phyloP scores from a whole-genome alignment of 192 early-diverging fungal genomes.

The Cladochytrium replicatum region DNA sequence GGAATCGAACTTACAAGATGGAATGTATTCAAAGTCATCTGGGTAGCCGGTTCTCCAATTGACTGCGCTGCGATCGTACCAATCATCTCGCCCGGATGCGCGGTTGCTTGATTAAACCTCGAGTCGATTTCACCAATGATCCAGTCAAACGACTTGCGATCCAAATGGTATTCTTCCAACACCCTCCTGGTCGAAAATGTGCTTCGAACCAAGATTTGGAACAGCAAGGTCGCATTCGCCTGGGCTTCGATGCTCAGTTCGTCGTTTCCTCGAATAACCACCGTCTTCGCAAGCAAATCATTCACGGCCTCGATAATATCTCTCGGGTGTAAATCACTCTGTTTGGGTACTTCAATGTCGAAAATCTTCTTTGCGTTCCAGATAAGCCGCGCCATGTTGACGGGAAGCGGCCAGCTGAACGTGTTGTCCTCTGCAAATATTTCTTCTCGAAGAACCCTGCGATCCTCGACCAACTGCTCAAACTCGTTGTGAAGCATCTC shows the following conservation, averaged over 20 bases:
- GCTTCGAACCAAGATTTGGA: slow-evolving; percentile 76
- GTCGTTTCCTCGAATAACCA: slow-evolving; percentile 84
- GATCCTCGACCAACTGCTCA: slow-evolving; percentile 63
- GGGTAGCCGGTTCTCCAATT: slow-evolving; percentile 98
- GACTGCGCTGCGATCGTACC: slow-evolving; percentile 96
- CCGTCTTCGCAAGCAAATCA: slow-evolving; percentile 57
- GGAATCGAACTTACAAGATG: too few relatives aligned
- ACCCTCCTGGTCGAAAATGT: slow-evolving; percentile 74
- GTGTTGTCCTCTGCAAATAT: slow-evolving; percentile 66
- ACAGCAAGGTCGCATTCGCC: slow-evolving; percentile 84
- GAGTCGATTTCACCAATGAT: slow-evolving; percentile 87
- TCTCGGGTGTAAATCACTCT: slow-evolving; percentile 79
- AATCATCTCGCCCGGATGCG: slow-evolving; percentile 96
- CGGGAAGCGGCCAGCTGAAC: slow-evolving; percentile 76
- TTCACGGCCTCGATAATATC: slow-evolving; percentile 65
- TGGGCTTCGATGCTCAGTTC: slow-evolving; percentile 78
- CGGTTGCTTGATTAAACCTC: slow-evolving; percentile 81
- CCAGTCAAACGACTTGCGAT: slow-evolving; percentile 83
- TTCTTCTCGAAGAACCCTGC: slow-evolving; percentile 58
- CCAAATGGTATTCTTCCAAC: slow-evolving; percentile 84
- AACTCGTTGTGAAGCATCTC: slow-evolving; percentile 72
- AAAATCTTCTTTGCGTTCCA: slow-evolving; percentile 87
- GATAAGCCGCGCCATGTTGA: slow-evolving; percentile 82
- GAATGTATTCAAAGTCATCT: slow-evolving; percentile 99
- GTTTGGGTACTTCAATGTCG: slow-evolving; percentile 64